Base-by-base conservation (phyloP, 768 basidiomycete genomes). In the Leucosporidium yakuticum region DNA sequence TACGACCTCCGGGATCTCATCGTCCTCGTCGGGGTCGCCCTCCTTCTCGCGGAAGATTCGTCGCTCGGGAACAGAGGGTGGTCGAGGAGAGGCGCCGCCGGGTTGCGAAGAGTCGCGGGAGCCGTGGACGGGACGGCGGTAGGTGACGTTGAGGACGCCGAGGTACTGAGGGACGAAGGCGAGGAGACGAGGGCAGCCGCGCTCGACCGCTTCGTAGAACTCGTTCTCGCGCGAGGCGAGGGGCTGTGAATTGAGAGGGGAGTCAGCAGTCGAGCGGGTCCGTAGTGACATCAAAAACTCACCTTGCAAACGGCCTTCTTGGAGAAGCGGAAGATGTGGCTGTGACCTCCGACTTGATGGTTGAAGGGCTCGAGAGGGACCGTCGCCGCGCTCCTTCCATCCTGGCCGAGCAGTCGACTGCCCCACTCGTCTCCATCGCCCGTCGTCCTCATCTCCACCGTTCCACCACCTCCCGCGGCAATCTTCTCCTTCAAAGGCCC, bases 241-340 rank as follows among this genome's bases (percentile, higher is more conserved):
- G 21, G 95, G 95, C 94, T 98, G 78, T 9, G 21, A n/a, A 19
- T 31, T 27, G 21, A 15, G 20, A 23, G 21, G 49, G 4, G 17
- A 21, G 63, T 55, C 50, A 59, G 34, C n/a, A 59, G 53, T 61
- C 39, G 63, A 49, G 53, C 12, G 32, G 8, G 31, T 57, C 39
- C 44, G 48, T 20, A 19, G 23, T 2, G n/a, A 21, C 60, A 44
- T 32, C 54, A n/a, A 53, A 53, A 44, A 78, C 88, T 76, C 74
- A 96, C 95, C 87, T 99, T 99, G 83, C 96, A 99, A 21, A 99
- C 93, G 12, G 96, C 95, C 71, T 93, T 85, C 76, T 91, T 91
- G 5, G 94, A 97, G 73, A 99, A 98, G 77, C 94, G 93, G 80
- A 98, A 98, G 75, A 99, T 96, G 65, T 91, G 89, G 72, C 86